These are phyloP conservation scores for Fusarium bulbicola DNA, from an alignment of 2,329 filamentous ascomycete species.

Conservation along the genomic window DNA sequence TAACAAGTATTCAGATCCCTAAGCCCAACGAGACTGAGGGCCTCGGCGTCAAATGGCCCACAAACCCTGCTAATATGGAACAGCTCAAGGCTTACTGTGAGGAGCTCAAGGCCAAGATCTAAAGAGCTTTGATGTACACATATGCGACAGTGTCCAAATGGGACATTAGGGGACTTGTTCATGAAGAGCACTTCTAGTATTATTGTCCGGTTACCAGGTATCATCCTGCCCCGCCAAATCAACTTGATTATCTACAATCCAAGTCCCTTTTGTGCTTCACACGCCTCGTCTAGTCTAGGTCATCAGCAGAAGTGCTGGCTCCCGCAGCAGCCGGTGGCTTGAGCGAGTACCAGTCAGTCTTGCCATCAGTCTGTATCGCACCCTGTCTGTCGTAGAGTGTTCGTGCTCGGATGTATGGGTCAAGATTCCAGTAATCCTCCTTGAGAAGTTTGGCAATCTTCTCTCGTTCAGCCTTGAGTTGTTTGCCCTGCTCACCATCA, in stretches of 20 bases:
- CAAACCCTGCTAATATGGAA: conserved; percentile 80
- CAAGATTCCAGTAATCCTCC: conserved; percentile 86
- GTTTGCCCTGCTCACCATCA: conserved; percentile 54
- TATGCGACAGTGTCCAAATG: neutral
- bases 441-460: conserved; percentile 70
- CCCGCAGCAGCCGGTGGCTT: conserved; percentile 25
- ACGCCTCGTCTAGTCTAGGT: conserved; percentile 54
- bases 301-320: conserved; percentile 52
- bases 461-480: conserved; percentile 66
- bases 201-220: conserved; percentile 20
- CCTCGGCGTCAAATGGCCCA: conserved; percentile 81
- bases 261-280: conserved; percentile 6
- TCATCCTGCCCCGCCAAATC: neutral
- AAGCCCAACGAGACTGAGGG: conserved; percentile 89
- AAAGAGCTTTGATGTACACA: conserved; percentile 36
- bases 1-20: conserved; percentile 71
- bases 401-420: conserved; percentile 85
- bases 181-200: conserved; percentile 25
- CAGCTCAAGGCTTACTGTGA: conserved; percentile 81
- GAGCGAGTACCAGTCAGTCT: conserved; percentile 73
- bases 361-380: conserved; percentile 72
- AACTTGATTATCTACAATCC: conserved; percentile 16
- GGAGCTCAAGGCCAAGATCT: conserved; percentile 92
- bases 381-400: conserved; percentile 87
- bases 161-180: conserved; percentile 9